phyloP scores from a whole-genome alignment of 441 rosid genomes.

The Flueggea neowawraea region DNA sequence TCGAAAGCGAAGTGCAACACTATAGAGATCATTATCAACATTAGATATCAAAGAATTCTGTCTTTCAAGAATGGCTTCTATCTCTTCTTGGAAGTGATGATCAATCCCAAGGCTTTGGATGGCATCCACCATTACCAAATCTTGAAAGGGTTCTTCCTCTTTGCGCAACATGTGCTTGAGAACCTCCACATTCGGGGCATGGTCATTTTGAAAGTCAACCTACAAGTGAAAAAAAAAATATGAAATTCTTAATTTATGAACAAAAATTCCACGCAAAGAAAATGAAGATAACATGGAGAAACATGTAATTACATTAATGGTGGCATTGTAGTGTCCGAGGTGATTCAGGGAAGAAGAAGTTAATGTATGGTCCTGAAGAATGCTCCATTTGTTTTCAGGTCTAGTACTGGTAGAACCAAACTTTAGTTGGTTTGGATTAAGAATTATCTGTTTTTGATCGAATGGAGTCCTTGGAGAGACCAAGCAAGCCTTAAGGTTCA shows the following conservation, averaged over 20 bases:
- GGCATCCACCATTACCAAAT: background rate
- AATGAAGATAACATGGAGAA: background rate
- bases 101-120: conserved; percentile 33
- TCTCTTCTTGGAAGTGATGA: conserved; percentile 32
- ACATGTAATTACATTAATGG: too few species aligned
- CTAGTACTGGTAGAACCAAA: too few species aligned
- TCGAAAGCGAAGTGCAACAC: conserved; percentile 17
- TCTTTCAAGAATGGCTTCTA: conserved; percentile 24
- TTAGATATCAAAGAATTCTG: background rate
- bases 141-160: background rate
- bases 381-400: too few species aligned
- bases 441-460: too few species aligned
- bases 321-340: too few species aligned
- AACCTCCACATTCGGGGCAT: conserved; percentile 11
- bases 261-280: background rate
- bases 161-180: conserved; percentile 12
- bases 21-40: conserved; percentile 19
- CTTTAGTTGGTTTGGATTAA: too few species aligned
- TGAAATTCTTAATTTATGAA: background rate
- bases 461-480: too few species aligned
- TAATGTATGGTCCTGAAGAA: too few species aligned
- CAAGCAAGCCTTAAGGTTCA: too few species aligned
- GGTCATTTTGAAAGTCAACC: background rate
- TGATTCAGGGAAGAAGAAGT: too few species aligned
- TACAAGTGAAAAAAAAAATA: background rate